Conservation (phyloP, 1,284 basidiomycete species). For the Paramarasmius palmivorus region DNA sequence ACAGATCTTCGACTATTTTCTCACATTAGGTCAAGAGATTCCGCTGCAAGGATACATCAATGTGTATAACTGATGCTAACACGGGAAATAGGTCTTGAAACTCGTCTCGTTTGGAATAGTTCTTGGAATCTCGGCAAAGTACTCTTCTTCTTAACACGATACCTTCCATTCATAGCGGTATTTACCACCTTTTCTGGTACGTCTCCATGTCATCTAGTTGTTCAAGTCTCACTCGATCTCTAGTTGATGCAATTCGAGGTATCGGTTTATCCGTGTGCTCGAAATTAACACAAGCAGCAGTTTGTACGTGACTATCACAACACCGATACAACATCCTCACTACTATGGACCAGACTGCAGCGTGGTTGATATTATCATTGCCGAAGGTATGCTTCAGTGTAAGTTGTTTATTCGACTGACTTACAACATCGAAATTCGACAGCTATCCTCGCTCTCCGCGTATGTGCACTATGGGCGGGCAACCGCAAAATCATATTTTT, state of each 20-base stretch:
- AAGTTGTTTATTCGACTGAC: neutral
- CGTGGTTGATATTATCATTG: conserved; percentile 3
- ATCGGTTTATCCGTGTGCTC: neutral
- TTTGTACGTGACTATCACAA: conserved; percentile 1
- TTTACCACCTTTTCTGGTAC: neutral
- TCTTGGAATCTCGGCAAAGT: neutral
- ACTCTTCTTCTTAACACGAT: neutral
- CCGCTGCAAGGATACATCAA: too few relatives aligned
- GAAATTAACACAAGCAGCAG: neutral
- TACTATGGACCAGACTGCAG: neutral
- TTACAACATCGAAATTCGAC: neutral
- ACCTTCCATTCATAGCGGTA: neutral
- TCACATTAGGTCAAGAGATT: neutral
- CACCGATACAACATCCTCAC: neutral
- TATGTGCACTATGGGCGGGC: neutral
- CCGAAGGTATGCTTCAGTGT: neutral
- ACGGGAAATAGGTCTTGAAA: neutral
- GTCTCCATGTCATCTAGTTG: too few relatives aligned
- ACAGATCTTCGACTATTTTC: neutral
- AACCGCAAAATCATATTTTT: neutral
- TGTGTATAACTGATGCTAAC: too few relatives aligned
- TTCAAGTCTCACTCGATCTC: too few relatives aligned
- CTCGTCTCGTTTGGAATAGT: neutral
- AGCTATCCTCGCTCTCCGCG: neutral
- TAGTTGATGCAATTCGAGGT: neutral